Conservation (phyloP, 345 rosid genomes). For the Rubroshorea leprosula region DNA sequence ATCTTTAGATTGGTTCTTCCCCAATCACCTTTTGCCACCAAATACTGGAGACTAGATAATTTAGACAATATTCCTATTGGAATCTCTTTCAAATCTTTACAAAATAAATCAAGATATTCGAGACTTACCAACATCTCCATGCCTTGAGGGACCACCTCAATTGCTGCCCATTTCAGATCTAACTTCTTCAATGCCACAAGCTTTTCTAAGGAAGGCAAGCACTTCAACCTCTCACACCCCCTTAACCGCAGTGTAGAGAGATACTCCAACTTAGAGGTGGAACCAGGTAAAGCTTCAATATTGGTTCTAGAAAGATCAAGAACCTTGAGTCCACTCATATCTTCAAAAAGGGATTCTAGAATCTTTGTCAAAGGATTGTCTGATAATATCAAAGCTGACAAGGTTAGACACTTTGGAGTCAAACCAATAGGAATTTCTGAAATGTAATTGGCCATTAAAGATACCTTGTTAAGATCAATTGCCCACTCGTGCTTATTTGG, state of each 20-base stretch:
- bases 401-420: not conserved
- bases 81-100: not conserved
- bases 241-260: not conserved
- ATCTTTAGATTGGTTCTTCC: no score
- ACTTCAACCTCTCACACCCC: not conserved
- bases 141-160: slow-evolving; percentile 17
- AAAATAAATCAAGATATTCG: not conserved
- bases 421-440: not conserved
- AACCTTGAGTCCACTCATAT: not conserved
- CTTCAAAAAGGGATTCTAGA: not conserved
- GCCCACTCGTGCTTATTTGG: not conserved
- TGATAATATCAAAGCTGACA: not conserved
- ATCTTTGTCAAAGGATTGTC: not conserved
- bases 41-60: slow-evolving; percentile 9
- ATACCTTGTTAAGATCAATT: not conserved
- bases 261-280: not conserved
- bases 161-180: slow-evolving; percentile 5
- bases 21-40: not conserved
- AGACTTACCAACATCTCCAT: slow-evolving; percentile 16
- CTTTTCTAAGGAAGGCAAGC: not conserved
- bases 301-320: not conserved
- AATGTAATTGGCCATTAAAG: not conserved
- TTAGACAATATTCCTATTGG: slow-evolving; percentile 16
- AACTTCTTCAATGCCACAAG: slow-evolving; percentile 6
- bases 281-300: not conserved